Percentiles rank a stretch among this genome's conserved stretches.
Conservation (phyloP, 1,284 basidiomycete genomes). For the Cutaneotrichosporon cutaneum region DNA sequence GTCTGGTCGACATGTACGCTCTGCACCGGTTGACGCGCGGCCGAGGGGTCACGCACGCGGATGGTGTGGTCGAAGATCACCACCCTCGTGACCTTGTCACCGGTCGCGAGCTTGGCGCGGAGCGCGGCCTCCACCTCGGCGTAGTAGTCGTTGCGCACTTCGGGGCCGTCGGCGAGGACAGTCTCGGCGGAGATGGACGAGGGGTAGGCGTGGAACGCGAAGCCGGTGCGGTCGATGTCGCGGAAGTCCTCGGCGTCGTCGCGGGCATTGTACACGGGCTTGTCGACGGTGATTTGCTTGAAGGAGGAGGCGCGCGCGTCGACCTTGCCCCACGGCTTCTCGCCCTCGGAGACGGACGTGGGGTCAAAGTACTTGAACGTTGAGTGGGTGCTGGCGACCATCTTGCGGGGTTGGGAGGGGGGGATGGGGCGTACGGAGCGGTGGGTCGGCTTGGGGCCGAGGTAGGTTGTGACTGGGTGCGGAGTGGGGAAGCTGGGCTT, state of each 20-base stretch:
- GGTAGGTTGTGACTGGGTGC: too few relatives aligned
- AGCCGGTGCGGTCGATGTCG: slow-evolving; percentile 25
- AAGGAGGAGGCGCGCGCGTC: slow-evolving; percentile 13
- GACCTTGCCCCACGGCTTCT: slow-evolving; percentile 24
- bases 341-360: not conserved
- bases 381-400: slow-evolving; percentile 14
- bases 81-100: slow-evolving; percentile 13
- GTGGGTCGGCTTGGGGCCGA: not conserved
- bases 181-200: slow-evolving; percentile 13
- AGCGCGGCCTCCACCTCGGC: slow-evolving; percentile 20
- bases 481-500: too few relatives aligned
- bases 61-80: slow-evolving; percentile 28
- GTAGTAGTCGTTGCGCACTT: slow-evolving; percentile 19
- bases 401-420: not conserved
- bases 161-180: slow-evolving; percentile 16
- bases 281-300: not conserved
- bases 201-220: slow-evolving; percentile 23
- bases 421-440: not conserved
- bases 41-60: slow-evolving; percentile 19
- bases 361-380: slow-evolving; percentile 21
- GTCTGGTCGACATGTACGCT: slow-evolving; percentile 29
- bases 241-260: slow-evolving; percentile 17
- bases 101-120: slow-evolving; percentile 18
- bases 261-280: slow-evolving; percentile 25
- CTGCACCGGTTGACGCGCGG: slow-evolving; percentile 23